Conservation (phyloP, 2,329 filamentous ascomycete genomes). For the Diaporthe batatas region DNA sequence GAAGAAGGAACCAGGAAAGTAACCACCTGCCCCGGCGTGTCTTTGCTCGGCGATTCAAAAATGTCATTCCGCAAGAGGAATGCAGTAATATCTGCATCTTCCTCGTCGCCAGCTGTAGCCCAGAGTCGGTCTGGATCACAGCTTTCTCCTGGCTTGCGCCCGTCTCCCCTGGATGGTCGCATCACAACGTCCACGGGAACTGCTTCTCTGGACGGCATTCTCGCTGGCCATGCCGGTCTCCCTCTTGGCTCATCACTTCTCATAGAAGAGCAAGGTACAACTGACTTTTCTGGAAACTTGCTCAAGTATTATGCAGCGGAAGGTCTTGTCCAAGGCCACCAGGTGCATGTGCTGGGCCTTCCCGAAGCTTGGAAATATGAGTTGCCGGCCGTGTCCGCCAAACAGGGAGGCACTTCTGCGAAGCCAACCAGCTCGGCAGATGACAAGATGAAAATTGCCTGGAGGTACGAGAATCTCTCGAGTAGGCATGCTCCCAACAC, state of each 20-base stretch:
- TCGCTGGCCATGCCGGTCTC: conserved; percentile 89
- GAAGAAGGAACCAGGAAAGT: conserved; percentile 15
- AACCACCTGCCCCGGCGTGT: no score
- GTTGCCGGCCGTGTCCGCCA: conserved; percentile 78
- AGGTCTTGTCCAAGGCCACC: conserved; percentile 90
- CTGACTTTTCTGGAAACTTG: conserved; percentile 89
- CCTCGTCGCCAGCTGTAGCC: conserved; percentile 48
- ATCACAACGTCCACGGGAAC: conserved; percentile 93
- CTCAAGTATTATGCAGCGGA: conserved; percentile 93
- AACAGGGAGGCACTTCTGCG: conserved; percentile 48
- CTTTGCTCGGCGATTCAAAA: neutral
- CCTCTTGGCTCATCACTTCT: conserved; percentile 85
- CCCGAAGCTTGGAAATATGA: conserved; percentile 85
- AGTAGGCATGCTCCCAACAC: conserved; percentile 55
- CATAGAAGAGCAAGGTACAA: conserved; percentile 90
- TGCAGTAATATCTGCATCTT: conserved; percentile 61
- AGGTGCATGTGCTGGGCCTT: conserved; percentile 86
- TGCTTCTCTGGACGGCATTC: conserved; percentile 83
- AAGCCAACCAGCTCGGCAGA: conserved; percentile 48
- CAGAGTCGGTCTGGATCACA: conserved; percentile 51
- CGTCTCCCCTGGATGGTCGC: conserved; percentile 90
- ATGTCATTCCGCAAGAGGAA: conserved; percentile 73
- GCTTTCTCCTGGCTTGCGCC: conserved; percentile 71
- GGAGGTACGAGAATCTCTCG: conserved; percentile 91
- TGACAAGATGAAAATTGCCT: conserved; percentile 98